Conservation (phyloP, 345 rosid species). For the Gynandropsis gynandra region DNA sequence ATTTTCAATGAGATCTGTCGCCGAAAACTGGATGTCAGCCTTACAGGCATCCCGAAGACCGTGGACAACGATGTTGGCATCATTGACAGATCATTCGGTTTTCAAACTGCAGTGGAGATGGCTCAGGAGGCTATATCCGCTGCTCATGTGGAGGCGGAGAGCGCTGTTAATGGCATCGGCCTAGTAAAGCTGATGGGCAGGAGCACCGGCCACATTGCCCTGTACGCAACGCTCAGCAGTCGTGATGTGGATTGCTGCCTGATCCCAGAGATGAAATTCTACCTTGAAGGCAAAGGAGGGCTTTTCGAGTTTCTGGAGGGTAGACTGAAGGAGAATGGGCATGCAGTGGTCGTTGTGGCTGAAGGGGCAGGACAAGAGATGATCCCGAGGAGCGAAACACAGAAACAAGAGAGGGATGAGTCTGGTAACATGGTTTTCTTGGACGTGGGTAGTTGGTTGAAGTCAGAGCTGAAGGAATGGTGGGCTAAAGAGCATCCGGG, state of each 20-base stretch:
- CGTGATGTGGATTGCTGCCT: constrained; percentile 90
- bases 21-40: constrained; percentile 43
- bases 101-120: constrained; percentile 90
- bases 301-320: constrained; percentile 59
- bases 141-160: constrained; percentile 86
- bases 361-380: constrained; percentile 90
- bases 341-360: constrained; percentile 75
- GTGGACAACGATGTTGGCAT: constrained; percentile 88
- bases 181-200: constrained; percentile 89
- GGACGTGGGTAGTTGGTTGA: constrained; percentile 78
- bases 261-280: constrained; percentile 70
- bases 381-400: constrained; percentile 57
- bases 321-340: constrained; percentile 49
- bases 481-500: constrained; percentile 57
- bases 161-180: constrained; percentile 86
- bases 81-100: constrained; percentile 84
- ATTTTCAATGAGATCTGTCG: constrained; percentile 48
- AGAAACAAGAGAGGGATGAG: constrained; percentile 71
- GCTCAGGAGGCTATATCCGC: constrained; percentile 83
- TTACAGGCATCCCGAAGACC: constrained; percentile 72
- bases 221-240: constrained; percentile 82
- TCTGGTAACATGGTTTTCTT: constrained; percentile 74
- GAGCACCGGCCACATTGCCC: constrained; percentile 87
- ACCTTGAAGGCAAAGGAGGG: constrained; percentile 69
- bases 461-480: constrained; percentile 66